phyloP scores from a whole-genome alignment of 208 protist genomes.

The Endotrypanum monterogeii region DNA sequence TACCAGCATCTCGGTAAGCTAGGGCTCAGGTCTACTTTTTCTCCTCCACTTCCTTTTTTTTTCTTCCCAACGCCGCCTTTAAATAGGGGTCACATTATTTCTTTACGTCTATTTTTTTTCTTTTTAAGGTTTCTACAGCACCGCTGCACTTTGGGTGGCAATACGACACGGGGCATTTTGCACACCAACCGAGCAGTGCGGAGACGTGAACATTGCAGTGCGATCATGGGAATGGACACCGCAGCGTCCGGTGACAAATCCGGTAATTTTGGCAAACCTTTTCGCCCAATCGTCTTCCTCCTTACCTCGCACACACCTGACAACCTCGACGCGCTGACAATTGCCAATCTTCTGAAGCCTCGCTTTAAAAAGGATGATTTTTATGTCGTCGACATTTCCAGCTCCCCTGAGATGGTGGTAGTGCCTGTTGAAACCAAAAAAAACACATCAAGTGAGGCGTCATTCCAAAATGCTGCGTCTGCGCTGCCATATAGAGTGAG shows the following conservation, averaged over 20 bases:
- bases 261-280: neutral
- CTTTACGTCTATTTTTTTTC: neutral
- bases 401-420: constrained; percentile 5
- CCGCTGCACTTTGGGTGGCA: neutral
- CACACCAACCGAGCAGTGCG: neutral
- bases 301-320: constrained; percentile 26
- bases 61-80: neutral
- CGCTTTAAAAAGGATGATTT: constrained; percentile 21
- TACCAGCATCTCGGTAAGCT: neutral
- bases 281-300: constrained; percentile 25
- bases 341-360: constrained; percentile 23
- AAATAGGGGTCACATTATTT: neutral
- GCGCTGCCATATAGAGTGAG: constrained; percentile 1
- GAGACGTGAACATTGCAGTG: neutral
- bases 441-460: neutral
- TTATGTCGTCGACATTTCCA: constrained; percentile 22
- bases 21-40: neutral
- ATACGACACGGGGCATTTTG: neutral
- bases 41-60: neutral
- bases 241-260: neutral
- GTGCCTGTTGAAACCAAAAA: constrained; percentile 15
- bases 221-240: neutral
- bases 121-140: neutral
- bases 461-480: neutral
- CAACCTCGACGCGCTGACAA: constrained; percentile 20